phyloP scores from a whole-genome alignment of 495 filamentous ascomycete species.

The Aspergillus funiculosus region DNA sequence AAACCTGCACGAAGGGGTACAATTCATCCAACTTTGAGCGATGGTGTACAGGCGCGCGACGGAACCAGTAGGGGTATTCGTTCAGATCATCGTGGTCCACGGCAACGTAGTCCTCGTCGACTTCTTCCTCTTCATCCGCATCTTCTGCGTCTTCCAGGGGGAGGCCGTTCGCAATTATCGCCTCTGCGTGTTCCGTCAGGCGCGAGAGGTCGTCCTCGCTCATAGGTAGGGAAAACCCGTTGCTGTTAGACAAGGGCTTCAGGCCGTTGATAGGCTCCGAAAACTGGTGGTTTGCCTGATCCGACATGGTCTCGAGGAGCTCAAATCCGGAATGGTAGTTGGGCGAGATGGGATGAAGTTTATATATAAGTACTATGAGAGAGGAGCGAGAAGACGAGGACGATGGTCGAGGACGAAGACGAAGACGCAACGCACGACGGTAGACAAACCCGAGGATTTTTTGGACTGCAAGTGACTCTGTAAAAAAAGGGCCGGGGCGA shows the following conservation, averaged over 20 bases:
- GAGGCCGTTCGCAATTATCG: constrained; percentile 32
- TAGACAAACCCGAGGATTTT: constrained; percentile 4
- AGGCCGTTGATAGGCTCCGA: constrained; percentile 24
- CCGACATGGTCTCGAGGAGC: constrained; percentile 16
- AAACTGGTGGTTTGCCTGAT: constrained; percentile 11
- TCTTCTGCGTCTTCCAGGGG: constrained; percentile 31
- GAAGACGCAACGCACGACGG: neutral
- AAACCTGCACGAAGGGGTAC: constrained; percentile 64
- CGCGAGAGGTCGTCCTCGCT: constrained; percentile 33
- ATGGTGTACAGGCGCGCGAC: constrained; percentile 35
- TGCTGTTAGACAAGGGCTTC: constrained; percentile 32
- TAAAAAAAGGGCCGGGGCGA: constrained; percentile 3
- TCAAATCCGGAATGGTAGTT: neutral
- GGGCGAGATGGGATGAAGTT: neutral
- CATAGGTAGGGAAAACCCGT: constrained; percentile 28
- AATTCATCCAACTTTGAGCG: constrained; percentile 46
- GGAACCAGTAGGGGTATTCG: constrained; percentile 43
- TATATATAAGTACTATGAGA: constrained; percentile 11
- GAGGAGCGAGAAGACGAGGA: too few relatives aligned
- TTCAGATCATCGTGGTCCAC: constrained; percentile 41
- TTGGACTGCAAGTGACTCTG: neutral
- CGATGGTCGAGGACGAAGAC: neutral
- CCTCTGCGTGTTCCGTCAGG: constrained; percentile 29
- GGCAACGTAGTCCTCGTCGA: constrained; percentile 40
- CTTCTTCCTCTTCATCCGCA: constrained; percentile 38